These are phyloP conservation scores for Hyphopichia khmerensis DNA, from an alignment of 1,139 yeast species.

Conservation along the genomic window DNA sequence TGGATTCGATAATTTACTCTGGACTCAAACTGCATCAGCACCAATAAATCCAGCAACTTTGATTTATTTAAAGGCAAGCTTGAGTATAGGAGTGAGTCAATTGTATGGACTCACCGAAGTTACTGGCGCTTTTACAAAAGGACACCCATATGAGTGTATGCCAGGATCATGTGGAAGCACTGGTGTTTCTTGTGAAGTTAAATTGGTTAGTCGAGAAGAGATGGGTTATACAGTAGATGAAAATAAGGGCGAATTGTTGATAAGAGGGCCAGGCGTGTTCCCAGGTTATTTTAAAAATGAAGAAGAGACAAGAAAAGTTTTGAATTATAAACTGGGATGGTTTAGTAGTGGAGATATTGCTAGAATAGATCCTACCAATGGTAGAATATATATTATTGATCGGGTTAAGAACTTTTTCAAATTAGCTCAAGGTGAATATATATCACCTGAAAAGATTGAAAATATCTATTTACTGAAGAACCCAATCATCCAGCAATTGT, in stretches of 20 bases:
- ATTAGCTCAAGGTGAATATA: constrained; percentile 45
- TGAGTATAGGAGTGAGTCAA: constrained; percentile 33
- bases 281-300: constrained; percentile 24
- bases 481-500: constrained; percentile 34
- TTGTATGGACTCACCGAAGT: constrained; percentile 41
- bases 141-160: constrained; percentile 26
- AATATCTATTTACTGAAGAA: constrained; percentile 34
- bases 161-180: constrained; percentile 39
- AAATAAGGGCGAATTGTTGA: constrained; percentile 29
- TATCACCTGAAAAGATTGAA: constrained; percentile 45
- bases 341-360: constrained; percentile 41
- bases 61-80: constrained; percentile 30
- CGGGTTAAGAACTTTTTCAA: constrained; percentile 46
- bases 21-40: constrained; percentile 35
- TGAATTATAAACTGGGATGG: constrained; percentile 42
- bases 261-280: constrained; percentile 33
- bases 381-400: constrained; percentile 36
- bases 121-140: constrained; percentile 31
- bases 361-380: constrained; percentile 21
- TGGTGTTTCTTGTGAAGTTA: constrained; percentile 25
- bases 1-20: constrained; percentile 27
- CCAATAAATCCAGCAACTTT: constrained; percentile 34
- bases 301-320: constrained; percentile 16
- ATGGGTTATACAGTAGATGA: constrained; percentile 27
- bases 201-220: constrained; percentile 23